Conservation (phyloP, 2,329 filamentous ascomycete genomes). For the Coniella vitis region DNA sequence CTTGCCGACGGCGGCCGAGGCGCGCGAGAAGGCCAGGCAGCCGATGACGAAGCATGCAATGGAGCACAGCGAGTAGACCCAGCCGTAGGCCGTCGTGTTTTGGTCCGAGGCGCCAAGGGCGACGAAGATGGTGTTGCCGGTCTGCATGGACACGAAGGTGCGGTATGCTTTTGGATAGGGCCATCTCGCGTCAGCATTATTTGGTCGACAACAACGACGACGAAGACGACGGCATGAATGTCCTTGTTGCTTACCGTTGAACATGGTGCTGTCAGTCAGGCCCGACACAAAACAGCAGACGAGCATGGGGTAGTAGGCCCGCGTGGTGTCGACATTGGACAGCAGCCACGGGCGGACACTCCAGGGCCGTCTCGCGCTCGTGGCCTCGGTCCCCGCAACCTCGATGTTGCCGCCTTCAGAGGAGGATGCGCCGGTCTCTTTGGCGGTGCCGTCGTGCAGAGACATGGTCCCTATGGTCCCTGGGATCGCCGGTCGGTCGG, state of each 20-base stretch:
- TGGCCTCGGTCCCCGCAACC: too few species aligned
- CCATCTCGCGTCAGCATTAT: neutral
- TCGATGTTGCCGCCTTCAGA: too few species aligned
- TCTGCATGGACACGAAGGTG: constrained; percentile 36
- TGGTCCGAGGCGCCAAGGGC: constrained; percentile 33
- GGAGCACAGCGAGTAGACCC: constrained; percentile 36
- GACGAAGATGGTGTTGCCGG: constrained; percentile 37
- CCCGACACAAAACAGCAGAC: constrained; percentile 18
- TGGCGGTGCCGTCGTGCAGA: neutral
- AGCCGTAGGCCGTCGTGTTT: constrained; percentile 33
- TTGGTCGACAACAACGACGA: too few species aligned
- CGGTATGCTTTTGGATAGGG: constrained; percentile 29
- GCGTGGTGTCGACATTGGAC: constrained; percentile 7
- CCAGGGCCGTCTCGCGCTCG: too few species aligned
- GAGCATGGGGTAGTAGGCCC: constrained; percentile 15
- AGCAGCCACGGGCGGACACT: neutral
- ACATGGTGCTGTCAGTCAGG: constrained; percentile 18
- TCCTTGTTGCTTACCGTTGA: constrained; percentile 17
- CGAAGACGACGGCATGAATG: too few species aligned
- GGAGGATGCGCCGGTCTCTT: neutral
- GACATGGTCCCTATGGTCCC: too few species aligned
- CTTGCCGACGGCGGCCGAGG: constrained; percentile 20
- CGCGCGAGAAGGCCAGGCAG: constrained; percentile 31
- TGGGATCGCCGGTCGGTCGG: too few species aligned
- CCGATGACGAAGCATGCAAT: constrained; percentile 36